Evolutionary conservation across 2,329 filamentous ascomycete genomes (phyloP).

Genomic region (Cadophora sp.): DNA sequence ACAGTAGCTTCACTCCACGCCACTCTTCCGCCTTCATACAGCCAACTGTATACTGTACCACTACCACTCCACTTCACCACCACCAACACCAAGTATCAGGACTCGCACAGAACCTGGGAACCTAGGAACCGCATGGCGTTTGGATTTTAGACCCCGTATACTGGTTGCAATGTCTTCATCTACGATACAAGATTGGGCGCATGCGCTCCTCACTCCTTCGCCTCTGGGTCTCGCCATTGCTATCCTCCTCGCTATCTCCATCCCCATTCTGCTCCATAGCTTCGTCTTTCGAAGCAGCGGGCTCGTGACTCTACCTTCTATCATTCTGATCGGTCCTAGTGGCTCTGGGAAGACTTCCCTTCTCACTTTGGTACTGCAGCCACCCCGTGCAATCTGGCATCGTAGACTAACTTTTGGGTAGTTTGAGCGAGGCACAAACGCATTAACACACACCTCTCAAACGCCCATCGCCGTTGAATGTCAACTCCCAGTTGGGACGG

Average conservation of each 20-base stretch:
- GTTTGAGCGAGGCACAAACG: slow-evolving; percentile 60
- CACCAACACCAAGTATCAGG: not conserved
- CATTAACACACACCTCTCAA: slow-evolving; percentile 65
- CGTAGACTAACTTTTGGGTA: slow-evolving; percentile 30
- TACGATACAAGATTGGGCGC: slow-evolving; percentile 48
- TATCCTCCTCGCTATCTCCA: slow-evolving; percentile 68
- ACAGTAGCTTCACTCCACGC: not conserved
- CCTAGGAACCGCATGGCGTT: not conserved
- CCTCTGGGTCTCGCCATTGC: slow-evolving; percentile 70
- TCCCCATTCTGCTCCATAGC: slow-evolving; percentile 80
- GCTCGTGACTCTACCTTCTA: slow-evolving; percentile 73
- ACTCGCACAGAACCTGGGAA: not conserved
- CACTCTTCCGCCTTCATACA: too few relatives aligned
- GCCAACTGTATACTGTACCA: too few relatives aligned
- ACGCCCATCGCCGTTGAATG: slow-evolving; percentile 62
- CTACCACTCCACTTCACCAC: not conserved
- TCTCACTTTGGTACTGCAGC: slow-evolving; percentile 69
- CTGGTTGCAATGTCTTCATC: slow-evolving; percentile 20
- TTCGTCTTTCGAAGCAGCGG: slow-evolving; percentile 71
- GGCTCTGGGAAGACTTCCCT: slow-evolving; percentile 89
- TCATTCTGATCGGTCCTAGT: slow-evolving; percentile 82
- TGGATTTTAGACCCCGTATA: not conserved
- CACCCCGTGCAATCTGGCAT: not conserved
- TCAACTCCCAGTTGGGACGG: slow-evolving; percentile 58
- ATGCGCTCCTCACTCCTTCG: slow-evolving; percentile 66